Base-by-base conservation (phyloP, 176 grass and related monocot species). In the Avena sativa region DNA sequence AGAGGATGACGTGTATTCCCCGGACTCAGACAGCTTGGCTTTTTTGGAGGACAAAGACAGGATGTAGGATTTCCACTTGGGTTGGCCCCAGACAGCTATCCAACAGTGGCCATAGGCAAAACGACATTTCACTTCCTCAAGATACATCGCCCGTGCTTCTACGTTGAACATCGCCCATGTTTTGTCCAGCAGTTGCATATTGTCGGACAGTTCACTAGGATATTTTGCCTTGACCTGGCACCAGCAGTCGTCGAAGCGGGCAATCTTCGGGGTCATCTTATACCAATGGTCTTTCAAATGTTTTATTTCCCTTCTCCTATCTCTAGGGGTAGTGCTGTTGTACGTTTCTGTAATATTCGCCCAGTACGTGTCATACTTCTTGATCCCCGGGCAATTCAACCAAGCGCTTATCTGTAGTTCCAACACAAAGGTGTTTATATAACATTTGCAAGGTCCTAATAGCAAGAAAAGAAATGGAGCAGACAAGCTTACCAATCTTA, bases 31-130 rank as follows among this genome's bases (percentile, higher is more conserved):
- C 10, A 51, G 32, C 21, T 84, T 72, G 6, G 28, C 20, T 79
- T 32, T 78, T 23, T 51, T 89, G 19, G 64, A 71, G 40, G 47
- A 20, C 56, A 88, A 83, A 61, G 87, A 82, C 74, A 73, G 49
- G 43, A 84, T 84, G 65, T 89, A 84, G 9, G 43, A 60, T 84
- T 79, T 89, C 87, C 81, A 89, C 14, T 79, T 89, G 13, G 74
- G 81, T 84, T 89, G 81, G 44, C 79, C 64, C 81, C 87, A 79
- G 40, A 89, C 28, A 84, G 65, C 64, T 79, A 79, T 84, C 87
- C 81, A 79, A 68, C 82, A 69, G 60, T 84, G 87, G 74, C 21
- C 23, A 12, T 79, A 71, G 9, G 64, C 25, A 56, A 89, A 89
- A 28, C 68, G 3, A 63, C 78, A 64, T 62, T 89, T 89, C 16